Conservation (phyloP, 1,139 yeast species). For the Sugiyamaella grinbergsii region DNA sequence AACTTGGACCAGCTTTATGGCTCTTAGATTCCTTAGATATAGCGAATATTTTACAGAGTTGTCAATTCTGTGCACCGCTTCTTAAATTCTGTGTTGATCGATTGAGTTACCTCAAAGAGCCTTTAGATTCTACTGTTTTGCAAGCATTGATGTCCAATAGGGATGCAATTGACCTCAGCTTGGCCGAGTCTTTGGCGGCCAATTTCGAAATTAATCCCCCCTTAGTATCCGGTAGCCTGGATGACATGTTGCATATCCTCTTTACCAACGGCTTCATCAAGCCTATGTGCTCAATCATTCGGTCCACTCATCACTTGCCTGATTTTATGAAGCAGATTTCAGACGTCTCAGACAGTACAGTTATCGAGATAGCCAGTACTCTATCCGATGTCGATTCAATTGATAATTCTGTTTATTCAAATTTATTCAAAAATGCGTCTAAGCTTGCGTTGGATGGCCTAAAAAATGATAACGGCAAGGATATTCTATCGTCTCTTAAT, state of each 20-base stretch:
- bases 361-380: constrained; percentile 10
- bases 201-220: constrained; percentile 8
- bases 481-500: not conserved
- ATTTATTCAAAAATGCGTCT: constrained; percentile 2
- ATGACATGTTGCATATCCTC: constrained; percentile 5
- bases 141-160: not conserved
- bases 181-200: constrained; percentile 12
- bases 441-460: not conserved
- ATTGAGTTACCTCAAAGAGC: constrained; percentile 3
- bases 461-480: not conserved
- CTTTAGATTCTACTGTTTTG: constrained; percentile 1
- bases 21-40: constrained; percentile 15
- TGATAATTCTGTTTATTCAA: not conserved
- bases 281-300: constrained; percentile 11
- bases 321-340: not conserved
- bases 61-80: not conserved
- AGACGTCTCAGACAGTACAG: not conserved
- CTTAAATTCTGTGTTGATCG: constrained; percentile 8
- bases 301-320: constrained; percentile 14
- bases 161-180: not conserved
- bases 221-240: not conserved
- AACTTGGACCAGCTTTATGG: constrained; percentile 7
- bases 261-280: not conserved
- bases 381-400: not conserved
- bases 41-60: not conserved